phyloP scores from a whole-genome alignment of 495 filamentous ascomycete genomes.

The Emericellopsis terricola region DNA sequence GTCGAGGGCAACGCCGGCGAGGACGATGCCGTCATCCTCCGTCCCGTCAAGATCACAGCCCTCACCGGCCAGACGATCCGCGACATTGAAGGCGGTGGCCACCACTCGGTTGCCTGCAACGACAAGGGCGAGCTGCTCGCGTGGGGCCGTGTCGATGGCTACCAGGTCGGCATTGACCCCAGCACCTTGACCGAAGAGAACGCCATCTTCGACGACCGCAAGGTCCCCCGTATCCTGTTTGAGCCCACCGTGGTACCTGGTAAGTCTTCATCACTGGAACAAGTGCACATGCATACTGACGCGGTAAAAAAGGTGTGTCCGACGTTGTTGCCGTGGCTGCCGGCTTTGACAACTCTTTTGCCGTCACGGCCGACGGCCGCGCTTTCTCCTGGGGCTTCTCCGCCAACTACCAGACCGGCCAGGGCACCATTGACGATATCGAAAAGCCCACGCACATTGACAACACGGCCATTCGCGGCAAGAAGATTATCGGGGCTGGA shows the following conservation, averaged over 20 bases:
- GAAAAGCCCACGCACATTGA: conserved; percentile 39
- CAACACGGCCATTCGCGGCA: conserved; percentile 38
- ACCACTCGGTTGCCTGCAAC: conserved; percentile 49
- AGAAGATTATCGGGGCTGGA: conserved; percentile 38
- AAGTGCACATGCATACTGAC: no score
- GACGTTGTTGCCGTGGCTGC: conserved; percentile 21
- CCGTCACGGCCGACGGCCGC: conserved; percentile 36
- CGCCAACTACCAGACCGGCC: conserved; percentile 48
- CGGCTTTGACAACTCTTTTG: conserved; percentile 42
- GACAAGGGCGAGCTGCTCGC: conserved; percentile 41
- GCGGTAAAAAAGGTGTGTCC: conserved; percentile 4
- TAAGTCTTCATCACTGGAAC: conserved; percentile 1
- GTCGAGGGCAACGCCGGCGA: conserved; percentile 49
- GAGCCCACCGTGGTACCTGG: conserved; percentile 23
- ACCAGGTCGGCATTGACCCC: conserved; percentile 39
- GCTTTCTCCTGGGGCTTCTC: conserved; percentile 59
- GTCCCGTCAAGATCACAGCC: conserved; percentile 22
- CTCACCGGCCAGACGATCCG: conserved; percentile 34
- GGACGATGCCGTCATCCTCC: conserved; percentile 33
- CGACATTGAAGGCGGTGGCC: conserved; percentile 44
- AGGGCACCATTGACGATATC: conserved; percentile 38
- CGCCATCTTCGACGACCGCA: conserved; percentile 35
- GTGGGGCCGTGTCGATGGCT: conserved; percentile 52
- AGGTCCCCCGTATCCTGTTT: conserved; percentile 36
- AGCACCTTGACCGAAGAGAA: conserved; percentile 22